Percentiles rank a stretch among this genome's conserved stretches.
These are phyloP conservation scores for Fusarium pseudocircinatum DNA, from an alignment of 2,329 filamentous ascomycete genomes.

Conservation along the genomic window DNA sequence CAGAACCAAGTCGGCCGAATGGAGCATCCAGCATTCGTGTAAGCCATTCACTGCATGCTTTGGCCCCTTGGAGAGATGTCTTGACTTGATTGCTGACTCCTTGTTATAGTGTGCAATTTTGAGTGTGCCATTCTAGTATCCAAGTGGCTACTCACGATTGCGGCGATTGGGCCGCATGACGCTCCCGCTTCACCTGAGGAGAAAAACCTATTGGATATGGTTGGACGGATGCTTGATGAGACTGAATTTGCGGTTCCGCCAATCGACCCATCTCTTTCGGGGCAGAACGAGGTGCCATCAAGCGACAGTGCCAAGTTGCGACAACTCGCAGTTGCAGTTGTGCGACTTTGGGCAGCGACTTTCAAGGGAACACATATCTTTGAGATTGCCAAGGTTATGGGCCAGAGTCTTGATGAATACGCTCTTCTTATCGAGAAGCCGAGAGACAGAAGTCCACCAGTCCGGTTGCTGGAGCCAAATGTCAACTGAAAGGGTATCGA, in stretches of 20 bases:
- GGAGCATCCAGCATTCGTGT: conserved; percentile 71
- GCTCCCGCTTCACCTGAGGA: conserved; percentile 62
- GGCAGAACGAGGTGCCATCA: conserved; percentile 54
- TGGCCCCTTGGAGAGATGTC: neutral
- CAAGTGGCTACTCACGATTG: conserved; percentile 68
- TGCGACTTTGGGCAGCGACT: conserved; percentile 69
- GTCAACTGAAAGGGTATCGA: conserved; percentile 25
- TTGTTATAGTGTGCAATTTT: conserved; percentile 62
- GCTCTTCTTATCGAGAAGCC: conserved; percentile 66
- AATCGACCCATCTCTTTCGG: conserved; percentile 64
- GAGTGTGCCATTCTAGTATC: conserved; percentile 70
- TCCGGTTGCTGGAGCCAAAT: conserved; percentile 36
- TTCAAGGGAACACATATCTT: conserved; percentile 71
- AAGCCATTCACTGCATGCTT: conserved; percentile 47
- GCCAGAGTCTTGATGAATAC: conserved; percentile 65
- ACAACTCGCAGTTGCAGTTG: conserved; percentile 66
- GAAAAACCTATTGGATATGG: conserved; percentile 63
- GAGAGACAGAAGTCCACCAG: conserved; percentile 54
- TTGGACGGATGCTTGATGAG: conserved; percentile 68
- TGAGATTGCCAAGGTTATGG: conserved; percentile 68
- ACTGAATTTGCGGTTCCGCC: conserved; percentile 68
- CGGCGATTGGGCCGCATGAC: conserved; percentile 61
- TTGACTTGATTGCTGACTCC: conserved; percentile 26
- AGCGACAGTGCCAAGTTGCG: conserved; percentile 63
- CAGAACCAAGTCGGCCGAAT: conserved; percentile 67